These are phyloP conservation scores for Pythium graminicola DNA, from an alignment of 352 stramenopile species.

Conservation along the genomic window DNA sequence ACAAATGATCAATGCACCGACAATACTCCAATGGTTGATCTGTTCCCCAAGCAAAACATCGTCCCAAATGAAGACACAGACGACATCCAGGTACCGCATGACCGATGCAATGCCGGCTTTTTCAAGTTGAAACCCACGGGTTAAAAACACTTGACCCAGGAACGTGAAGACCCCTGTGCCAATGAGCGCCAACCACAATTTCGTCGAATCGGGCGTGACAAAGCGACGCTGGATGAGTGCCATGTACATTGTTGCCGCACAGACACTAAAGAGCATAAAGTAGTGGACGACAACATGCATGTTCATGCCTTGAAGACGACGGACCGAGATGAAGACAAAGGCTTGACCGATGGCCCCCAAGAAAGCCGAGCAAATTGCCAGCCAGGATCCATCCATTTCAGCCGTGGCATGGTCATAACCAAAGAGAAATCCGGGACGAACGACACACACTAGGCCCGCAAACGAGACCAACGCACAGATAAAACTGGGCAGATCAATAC, in stretches of 20 bases:
- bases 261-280: slow-evolving; percentile 62
- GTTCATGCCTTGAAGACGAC: slow-evolving; percentile 49
- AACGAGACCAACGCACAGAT: slow-evolving; percentile 30
- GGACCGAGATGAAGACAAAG: slow-evolving; percentile 65
- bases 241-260: slow-evolving; percentile 47
- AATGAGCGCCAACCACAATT: slow-evolving; percentile 44
- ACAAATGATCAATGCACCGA: slow-evolving; percentile 68
- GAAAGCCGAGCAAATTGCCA: slow-evolving; percentile 44
- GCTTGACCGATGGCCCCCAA: slow-evolving; percentile 54
- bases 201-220: slow-evolving; percentile 31
- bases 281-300: slow-evolving; percentile 71
- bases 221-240: slow-evolving; percentile 43
- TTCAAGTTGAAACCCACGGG: slow-evolving; percentile 76
- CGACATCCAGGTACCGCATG: slow-evolving; percentile 80
- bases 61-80: slow-evolving; percentile 83
- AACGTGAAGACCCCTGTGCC: slow-evolving; percentile 64
- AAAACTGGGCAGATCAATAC: slow-evolving; percentile 24
- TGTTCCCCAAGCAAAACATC: slow-evolving; percentile 45
- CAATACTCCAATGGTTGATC: slow-evolving; percentile 68
- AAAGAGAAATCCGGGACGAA: slow-evolving; percentile 34
- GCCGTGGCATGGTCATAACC: slow-evolving; percentile 31
- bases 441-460: slow-evolving; percentile 34
- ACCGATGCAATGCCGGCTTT: slow-evolving; percentile 78
- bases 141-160: slow-evolving; percentile 59
- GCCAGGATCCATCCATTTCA: slow-evolving; percentile 36